Percentiles rank a stretch among this genome's conserved stretches.
phyloP scores from a whole-genome alignment of 257 asterid genomes.

The Striga asiatica region DNA sequence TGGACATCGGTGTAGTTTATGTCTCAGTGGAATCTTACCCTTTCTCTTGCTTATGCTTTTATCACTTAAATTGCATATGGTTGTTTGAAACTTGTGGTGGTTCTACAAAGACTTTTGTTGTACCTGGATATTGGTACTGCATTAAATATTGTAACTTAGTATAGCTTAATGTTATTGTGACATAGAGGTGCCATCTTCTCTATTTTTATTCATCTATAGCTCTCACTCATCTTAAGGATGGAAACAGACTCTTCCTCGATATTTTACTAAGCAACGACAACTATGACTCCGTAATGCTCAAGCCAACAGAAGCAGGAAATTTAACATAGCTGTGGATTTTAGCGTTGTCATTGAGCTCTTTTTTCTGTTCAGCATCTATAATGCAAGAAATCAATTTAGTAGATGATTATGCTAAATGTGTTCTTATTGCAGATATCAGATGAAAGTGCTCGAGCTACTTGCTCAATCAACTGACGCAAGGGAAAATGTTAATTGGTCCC shows the following conservation, averaged over 20 bases:
- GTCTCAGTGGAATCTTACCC: no score
- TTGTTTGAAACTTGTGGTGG: no score
- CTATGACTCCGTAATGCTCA: background rate
- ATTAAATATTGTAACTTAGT: conserved; percentile 8
- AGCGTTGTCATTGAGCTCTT: background rate
- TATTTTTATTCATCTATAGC: no score
- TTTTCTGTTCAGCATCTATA: background rate
- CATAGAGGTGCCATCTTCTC: no score
- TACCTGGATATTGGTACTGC: no score
- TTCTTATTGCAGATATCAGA: conserved; percentile 58
- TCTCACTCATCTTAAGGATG: background rate
- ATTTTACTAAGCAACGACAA: no score
- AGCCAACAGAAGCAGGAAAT: background rate
- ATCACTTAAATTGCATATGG: no score
- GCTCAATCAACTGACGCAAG: conserved; percentile 46
- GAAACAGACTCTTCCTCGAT: no score
- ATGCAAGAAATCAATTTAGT: conserved; percentile 5
- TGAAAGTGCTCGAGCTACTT: conserved; percentile 71
- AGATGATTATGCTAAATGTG: conserved; percentile 11
- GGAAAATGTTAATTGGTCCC: conserved; percentile 31
- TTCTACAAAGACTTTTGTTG: no score
- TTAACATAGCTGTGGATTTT: background rate
- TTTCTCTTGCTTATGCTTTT: no score
- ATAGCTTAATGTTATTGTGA: background rate
- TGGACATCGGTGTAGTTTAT: no score